Percentiles rank a stretch among this genome's conserved stretches.
These are phyloP conservation scores for Camellia japonica DNA, from an alignment of 148 eudicot species.

Conservation along the genomic window DNA sequence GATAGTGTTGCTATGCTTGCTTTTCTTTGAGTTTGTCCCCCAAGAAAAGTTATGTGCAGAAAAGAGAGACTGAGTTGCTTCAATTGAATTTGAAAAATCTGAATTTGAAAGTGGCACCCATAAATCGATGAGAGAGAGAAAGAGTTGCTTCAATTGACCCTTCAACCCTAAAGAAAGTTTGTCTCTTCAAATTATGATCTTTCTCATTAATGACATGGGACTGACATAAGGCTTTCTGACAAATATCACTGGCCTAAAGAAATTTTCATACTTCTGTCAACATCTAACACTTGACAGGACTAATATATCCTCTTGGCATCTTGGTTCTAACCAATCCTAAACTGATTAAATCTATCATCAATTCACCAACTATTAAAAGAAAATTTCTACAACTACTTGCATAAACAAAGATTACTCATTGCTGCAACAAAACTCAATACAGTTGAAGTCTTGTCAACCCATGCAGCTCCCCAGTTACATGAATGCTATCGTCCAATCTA, in stretches of 20 bases:
- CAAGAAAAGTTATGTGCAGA: background rate
- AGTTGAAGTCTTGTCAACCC: background rate
- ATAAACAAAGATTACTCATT: background rate
- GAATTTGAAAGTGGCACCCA: background rate
- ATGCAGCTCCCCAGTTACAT: background rate
- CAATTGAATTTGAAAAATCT: background rate
- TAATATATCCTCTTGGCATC: background rate
- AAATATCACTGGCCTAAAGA: background rate
- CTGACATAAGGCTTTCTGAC: too few relatives aligned
- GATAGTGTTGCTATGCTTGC: background rate
- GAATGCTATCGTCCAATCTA: background rate
- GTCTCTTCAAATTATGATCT: background rate
- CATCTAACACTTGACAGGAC: background rate
- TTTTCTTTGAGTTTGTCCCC: background rate
- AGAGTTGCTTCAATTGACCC: background rate
- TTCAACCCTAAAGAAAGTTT: background rate
- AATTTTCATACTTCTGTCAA: background rate
- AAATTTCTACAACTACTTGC: background rate
- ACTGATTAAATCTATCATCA: too few relatives aligned
- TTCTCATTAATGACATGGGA: too few relatives aligned
- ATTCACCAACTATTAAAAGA: background rate
- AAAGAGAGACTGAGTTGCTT: background rate
- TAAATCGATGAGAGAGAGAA: background rate
- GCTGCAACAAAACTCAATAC: background rate
- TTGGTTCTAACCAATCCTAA: too few relatives aligned